These are phyloP conservation scores for Boletus tylopilopsis DNA, from an alignment of 768 basidiomycete genomes.

Conservation along the genomic window DNA sequence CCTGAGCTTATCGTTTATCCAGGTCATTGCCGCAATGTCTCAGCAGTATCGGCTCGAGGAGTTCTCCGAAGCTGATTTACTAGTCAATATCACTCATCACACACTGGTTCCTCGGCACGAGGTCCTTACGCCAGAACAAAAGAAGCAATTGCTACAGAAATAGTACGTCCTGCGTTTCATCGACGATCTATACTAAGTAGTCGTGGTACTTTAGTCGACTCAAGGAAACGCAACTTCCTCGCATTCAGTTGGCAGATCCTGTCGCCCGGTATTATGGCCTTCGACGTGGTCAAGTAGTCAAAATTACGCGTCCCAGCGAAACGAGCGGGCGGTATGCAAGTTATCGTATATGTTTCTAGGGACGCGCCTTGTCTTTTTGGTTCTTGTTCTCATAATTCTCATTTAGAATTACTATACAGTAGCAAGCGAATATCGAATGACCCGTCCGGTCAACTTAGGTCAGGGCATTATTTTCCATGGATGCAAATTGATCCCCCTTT, in stretches of 20 bases:
- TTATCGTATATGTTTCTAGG: constrained; percentile 85
- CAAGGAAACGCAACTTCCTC: constrained; percentile 96
- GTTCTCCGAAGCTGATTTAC: constrained; percentile 92
- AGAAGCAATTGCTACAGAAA: constrained; percentile 80
- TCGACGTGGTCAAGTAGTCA: constrained; percentile 93
- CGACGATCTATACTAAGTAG: constrained; percentile 4
- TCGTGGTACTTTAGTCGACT: constrained; percentile 67
- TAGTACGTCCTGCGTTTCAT: constrained; percentile 64
- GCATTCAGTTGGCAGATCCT: constrained; percentile 94
- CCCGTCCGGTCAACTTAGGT: neutral
- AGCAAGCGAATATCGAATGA: constrained; percentile 8
- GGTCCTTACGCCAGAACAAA: constrained; percentile 81
- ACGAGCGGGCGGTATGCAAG: constrained; percentile 93
- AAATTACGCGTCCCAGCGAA: constrained; percentile 96
- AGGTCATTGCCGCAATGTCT: constrained; percentile 94
- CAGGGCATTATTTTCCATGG: neutral
- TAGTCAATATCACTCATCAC: constrained; percentile 97
- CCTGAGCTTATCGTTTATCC: constrained; percentile 2
- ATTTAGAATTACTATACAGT: constrained; percentile 15
- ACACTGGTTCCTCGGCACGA: constrained; percentile 92
- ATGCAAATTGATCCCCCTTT: neutral
- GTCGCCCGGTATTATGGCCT: constrained; percentile 99
- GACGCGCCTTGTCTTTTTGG: constrained; percentile 1
- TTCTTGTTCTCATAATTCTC: neutral
- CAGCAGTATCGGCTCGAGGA: constrained; percentile 87